Evolutionary conservation across 2,329 filamentous ascomycete genomes (phyloP).

Genomic region (Trichoderma guizhouense): DNA sequence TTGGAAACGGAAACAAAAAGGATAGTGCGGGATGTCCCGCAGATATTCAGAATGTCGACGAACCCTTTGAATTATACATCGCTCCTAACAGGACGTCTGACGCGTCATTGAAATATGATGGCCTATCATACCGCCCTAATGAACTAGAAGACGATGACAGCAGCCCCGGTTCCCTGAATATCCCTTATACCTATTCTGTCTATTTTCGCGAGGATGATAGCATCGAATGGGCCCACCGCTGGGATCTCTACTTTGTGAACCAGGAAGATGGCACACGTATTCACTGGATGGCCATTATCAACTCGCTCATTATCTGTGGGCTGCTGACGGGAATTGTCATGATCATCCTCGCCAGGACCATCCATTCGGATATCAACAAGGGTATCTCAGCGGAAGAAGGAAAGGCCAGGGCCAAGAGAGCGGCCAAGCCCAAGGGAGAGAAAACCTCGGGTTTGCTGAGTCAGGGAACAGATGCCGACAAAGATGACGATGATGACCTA

Average conservation of each 20-base stretch:
- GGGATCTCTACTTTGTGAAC: conserved; percentile 88
- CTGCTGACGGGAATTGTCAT: conserved; percentile 75
- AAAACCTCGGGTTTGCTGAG: conserved; percentile 60
- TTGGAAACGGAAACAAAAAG: conserved; percentile 59
- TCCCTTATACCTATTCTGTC: conserved; percentile 86
- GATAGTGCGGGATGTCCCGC: conserved; percentile 64
- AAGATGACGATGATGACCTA: conserved; percentile 58
- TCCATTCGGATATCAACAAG: conserved; percentile 74
- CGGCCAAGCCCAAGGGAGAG: conserved; percentile 42
- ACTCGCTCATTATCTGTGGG: conserved; percentile 79
- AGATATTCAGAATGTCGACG: conserved; percentile 59
- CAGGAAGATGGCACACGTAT: conserved; percentile 78
- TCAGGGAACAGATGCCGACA: conserved; percentile 50
- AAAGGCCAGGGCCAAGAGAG: conserved; percentile 56
- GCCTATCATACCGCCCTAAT: conserved; percentile 55
- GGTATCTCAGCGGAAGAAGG: conserved; percentile 65
- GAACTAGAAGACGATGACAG: conserved; percentile 50
- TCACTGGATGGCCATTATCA: conserved; percentile 85
- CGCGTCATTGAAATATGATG: conserved; percentile 45
- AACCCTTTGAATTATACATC: conserved; percentile 67
- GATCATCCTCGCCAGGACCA: conserved; percentile 75
- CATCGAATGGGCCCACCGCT: conserved; percentile 78
- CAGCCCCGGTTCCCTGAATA: conserved; percentile 63
- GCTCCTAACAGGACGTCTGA: conserved; percentile 58
- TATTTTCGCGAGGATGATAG: conserved; percentile 82